Conservation (phyloP, 768 basidiomycete species). For the Rhizopogon roseolus region DNA sequence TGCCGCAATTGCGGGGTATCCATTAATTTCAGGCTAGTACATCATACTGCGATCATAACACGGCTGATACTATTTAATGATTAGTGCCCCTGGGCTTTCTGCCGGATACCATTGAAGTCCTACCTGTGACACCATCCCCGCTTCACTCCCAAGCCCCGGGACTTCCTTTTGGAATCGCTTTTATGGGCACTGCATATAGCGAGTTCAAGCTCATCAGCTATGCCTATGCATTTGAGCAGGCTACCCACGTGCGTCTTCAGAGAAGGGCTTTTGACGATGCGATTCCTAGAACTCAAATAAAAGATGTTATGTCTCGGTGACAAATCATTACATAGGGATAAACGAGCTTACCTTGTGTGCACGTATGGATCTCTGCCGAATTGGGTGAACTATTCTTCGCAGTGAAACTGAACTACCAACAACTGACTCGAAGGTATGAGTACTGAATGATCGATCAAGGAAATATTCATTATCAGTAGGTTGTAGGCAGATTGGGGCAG, state of each 20-base stretch:
- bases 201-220: constrained; percentile 37
- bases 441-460: no score
- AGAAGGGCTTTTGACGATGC: constrained; percentile 46
- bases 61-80: constrained; percentile 21
- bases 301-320: constrained; percentile 21
- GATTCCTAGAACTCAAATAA: constrained; percentile 50
- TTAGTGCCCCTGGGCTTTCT: constrained; percentile 38
- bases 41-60: background rate
- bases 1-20: constrained; percentile 33
- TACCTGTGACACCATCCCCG: constrained; percentile 31
- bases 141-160: constrained; percentile 28
- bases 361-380: background rate
- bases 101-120: constrained; percentile 24
- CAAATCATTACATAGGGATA: constrained; percentile 17
- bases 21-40: constrained; percentile 28
- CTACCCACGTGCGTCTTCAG: constrained; percentile 45
- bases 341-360: background rate
- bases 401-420: no score
- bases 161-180: constrained; percentile 38
- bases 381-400: background rate
- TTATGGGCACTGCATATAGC: constrained; percentile 41
- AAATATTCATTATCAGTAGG: no score
- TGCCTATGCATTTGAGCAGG: constrained; percentile 50
- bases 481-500: no score
- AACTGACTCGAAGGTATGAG: no score